Base-by-base conservation (phyloP, 1,284 basidiomycete species). In the Rhodotorula sp. region DNA sequence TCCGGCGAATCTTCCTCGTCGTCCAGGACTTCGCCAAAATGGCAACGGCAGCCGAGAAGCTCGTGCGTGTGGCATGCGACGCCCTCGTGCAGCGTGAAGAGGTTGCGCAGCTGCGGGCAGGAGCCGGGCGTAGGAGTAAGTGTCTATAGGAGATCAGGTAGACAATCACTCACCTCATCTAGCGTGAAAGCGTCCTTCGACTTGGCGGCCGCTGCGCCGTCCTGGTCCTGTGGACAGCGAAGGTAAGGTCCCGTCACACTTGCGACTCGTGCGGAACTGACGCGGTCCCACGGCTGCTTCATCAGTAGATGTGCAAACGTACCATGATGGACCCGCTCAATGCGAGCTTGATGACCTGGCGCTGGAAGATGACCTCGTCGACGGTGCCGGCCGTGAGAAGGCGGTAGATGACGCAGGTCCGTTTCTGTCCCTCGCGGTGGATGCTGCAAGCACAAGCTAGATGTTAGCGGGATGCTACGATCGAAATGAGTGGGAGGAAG, bases 331-430 rank as follows among this genome's bases (percentile, higher is more conserved):
- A 83, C 37, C 85, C 84, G 13, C 84, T 84, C 60, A 99, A 82
- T 2, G 93, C 95, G 25, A 94, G 86, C 82, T 99, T 99, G n/a
- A 92, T 97, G 37, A 98, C 88, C 82, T 98, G 96, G 61, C 97
- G 87, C 82, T 97, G 80, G 61, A 64, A 73, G 32, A 74, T 75
- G 58, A 78, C 84, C 73, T 85, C 84, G 67, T 85, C 84, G 64
- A 85, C 84, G 1, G 83, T 83, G 48, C 82, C 83, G 32, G 82
- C 79, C 0, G 77, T 78, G 48, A 79, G 61, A 55, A 80, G 88
- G 39, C 97, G 88, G 81, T 99, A 99, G 67, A 99, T 97, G 82
- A 89, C 54, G 75, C 83, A 84, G 22, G 90, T 88, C 51, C 89
- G 88, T 80, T 91, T 95, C 83, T 99, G 97, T 0, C 97, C 97